A percentile compares a stretch with the other conserved stretches of the same genome.
phyloP scores from a whole-genome alignment of 345 rosid species.

The Garcia nutans region DNA sequence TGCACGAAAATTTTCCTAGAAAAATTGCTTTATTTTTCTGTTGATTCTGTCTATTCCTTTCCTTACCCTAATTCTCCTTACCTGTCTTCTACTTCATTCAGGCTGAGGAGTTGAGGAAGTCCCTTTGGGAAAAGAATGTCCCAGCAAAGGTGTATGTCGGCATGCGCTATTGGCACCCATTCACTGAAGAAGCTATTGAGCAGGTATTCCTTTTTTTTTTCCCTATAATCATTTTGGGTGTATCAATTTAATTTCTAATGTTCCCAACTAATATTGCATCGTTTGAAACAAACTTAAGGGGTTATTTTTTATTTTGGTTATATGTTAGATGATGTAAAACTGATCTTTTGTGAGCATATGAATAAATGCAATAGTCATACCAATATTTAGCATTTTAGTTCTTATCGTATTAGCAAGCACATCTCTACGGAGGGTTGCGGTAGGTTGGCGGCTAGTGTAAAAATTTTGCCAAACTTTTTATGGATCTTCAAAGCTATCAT shows the following conservation, averaged over 20 bases:
- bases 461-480: too few relatives aligned
- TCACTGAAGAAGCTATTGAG: slow-evolving; percentile 97
- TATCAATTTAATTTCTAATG: background rate
- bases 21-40: background rate
- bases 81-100: slow-evolving; percentile 26
- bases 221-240: too few relatives aligned
- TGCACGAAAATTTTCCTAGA: background rate
- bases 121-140: slow-evolving; percentile 76
- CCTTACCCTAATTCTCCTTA: slow-evolving; percentile 3
- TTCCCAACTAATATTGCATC: background rate
- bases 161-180: slow-evolving; percentile 99
- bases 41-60: background rate
- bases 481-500: too few relatives aligned
- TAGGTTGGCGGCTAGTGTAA: too few relatives aligned
- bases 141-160: slow-evolving; percentile 96
- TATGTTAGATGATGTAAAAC: background rate
- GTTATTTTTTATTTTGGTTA: background rate
- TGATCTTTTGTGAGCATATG: background rate
- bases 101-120: slow-evolving; percentile 91
- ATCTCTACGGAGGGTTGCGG: too few relatives aligned
- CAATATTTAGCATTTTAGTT: background rate
- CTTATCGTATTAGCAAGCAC: background rate
- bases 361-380: background rate
- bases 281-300: background rate
- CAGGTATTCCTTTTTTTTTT: slow-evolving; percentile 48